Conservation (phyloP, 2,329 filamentous ascomycete genomes). For the Aspergillus oerlinghausenensis region DNA sequence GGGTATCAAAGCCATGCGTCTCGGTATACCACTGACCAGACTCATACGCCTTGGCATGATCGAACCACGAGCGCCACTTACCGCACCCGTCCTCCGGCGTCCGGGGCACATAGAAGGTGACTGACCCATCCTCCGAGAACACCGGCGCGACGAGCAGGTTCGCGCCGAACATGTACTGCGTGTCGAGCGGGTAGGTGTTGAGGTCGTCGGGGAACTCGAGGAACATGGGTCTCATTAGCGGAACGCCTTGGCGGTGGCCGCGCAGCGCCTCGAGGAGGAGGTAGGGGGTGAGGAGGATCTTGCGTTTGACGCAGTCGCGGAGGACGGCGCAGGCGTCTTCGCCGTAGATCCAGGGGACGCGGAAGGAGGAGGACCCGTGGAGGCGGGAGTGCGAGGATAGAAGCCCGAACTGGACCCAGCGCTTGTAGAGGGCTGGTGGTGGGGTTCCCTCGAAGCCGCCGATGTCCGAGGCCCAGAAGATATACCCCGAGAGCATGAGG, state of each 20-base stretch:
- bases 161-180: conserved; percentile 69
- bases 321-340: conserved; percentile 57
- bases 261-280: conserved; percentile 50
- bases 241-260: conserved; percentile 52
- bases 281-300: conserved; percentile 56
- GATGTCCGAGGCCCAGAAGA: conserved; percentile 67
- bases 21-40: conserved; percentile 54
- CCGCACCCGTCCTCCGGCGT: conserved; percentile 48
- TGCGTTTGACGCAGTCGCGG: conserved; percentile 49
- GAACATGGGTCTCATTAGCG: conserved; percentile 61
- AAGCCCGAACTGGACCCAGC: conserved; percentile 72
- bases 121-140: conserved; percentile 58
- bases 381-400: conserved; percentile 66
- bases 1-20: conserved; percentile 54
- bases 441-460: conserved; percentile 68
- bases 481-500: conserved; percentile 60
- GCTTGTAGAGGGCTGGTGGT: conserved; percentile 66
- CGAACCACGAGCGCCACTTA: conserved; percentile 47
- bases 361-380: conserved; percentile 66
- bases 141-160: conserved; percentile 61
- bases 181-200: conserved; percentile 64
- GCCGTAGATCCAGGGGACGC: conserved; percentile 71
- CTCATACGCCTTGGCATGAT: conserved; percentile 38
- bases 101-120: conserved; percentile 59
- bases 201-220: conserved; percentile 68